Evolutionary conservation across 1,139 yeast species (phyloP).

Genomic region (Citeromyces siamensis): DNA sequence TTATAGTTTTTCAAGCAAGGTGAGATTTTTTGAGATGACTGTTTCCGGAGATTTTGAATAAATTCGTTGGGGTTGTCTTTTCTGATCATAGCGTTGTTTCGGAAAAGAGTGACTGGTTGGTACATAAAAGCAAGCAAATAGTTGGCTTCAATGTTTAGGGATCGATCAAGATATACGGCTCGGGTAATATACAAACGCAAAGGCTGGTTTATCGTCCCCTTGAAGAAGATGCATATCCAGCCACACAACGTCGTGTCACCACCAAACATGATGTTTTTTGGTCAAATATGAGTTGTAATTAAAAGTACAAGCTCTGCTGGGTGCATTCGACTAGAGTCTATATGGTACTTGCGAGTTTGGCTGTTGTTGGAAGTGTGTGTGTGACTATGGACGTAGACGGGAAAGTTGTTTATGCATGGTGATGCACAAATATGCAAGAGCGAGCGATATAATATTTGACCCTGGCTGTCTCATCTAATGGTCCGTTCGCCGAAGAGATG

Average conservation of each 20-base stretch:
- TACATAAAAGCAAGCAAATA: slow-evolving; percentile 2
- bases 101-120: slow-evolving; percentile 4
- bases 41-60: background rate
- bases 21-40: background rate
- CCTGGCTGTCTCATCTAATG: no score
- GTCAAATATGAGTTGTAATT: no score
- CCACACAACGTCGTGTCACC: background rate
- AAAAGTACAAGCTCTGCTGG: no score
- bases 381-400: no score
- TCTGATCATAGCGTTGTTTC: slow-evolving; percentile 3
- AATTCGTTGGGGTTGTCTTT: background rate
- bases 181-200: background rate
- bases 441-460: no score
- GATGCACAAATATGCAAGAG: no score
- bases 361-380: no score
- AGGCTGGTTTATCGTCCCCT: background rate
- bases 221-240: background rate
- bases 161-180: background rate
- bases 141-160: background rate
- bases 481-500: no score
- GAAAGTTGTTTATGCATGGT: no score
- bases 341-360: no score
- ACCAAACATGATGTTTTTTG: no score
- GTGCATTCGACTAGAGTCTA: no score
- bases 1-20: background rate